Conservation (phyloP, 768 basidiomycete genomes). For the Nidula microcarpa region DNA sequence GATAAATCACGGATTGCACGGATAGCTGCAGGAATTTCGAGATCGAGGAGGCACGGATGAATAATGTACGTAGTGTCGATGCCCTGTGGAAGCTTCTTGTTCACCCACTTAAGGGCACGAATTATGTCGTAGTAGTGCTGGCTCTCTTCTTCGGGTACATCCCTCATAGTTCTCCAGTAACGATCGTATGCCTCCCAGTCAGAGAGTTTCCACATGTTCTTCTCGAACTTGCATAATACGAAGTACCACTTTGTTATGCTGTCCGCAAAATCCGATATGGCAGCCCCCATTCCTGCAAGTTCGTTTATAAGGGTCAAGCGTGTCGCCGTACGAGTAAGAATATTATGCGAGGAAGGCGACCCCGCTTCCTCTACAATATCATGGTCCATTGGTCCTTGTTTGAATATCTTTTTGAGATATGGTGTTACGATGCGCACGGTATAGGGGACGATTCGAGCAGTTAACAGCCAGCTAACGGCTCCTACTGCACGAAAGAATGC, state of each 20-base stretch:
- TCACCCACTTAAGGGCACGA: not conserved
- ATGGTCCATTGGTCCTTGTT: not conserved
- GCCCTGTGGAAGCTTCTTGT: not conserved
- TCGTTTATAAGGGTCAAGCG: not conserved
- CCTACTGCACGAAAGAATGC: conserved; percentile 1
- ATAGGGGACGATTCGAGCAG: not conserved
- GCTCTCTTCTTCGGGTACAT: not conserved
- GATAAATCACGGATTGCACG: not conserved
- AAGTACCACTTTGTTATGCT: not conserved
- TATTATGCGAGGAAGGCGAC: not conserved
- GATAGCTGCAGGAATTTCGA: not conserved
- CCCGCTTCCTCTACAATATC: not conserved
- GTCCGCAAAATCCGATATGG: not conserved
- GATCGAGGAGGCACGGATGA: not conserved
- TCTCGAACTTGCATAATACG: not conserved
- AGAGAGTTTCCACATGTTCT: not conserved
- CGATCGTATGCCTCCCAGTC: not conserved
- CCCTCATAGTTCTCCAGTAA: not conserved
- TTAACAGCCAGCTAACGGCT: not conserved
- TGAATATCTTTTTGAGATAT: not conserved
- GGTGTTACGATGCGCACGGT: not conserved
- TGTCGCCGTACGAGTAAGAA: not conserved
- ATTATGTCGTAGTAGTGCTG: not conserved
- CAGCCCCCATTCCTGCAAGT: not conserved
- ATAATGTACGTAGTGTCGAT: not conserved